Percentiles rank a stretch among this genome's conserved stretches.
Evolutionary conservation across 2,329 filamentous ascomycete genomes (phyloP).

Genomic region (Aspergillus sojae): DNA sequence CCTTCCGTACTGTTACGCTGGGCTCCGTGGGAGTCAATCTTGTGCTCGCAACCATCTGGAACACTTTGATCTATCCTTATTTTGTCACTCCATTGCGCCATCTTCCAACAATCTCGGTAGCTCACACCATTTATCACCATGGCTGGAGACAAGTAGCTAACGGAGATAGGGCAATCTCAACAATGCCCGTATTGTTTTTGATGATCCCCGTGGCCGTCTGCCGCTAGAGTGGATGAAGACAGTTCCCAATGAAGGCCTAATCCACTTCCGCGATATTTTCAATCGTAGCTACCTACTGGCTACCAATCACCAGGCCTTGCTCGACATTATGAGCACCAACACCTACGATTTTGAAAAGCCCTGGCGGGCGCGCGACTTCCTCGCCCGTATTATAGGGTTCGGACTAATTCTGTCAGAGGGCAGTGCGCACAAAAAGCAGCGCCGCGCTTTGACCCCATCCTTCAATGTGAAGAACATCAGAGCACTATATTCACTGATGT

Average conservation of each 20-base stretch:
- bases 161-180: constrained; percentile 28
- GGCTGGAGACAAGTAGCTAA: neutral
- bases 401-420: constrained; percentile 56
- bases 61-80: constrained; percentile 52
- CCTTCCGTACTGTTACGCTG: constrained; percentile 28
- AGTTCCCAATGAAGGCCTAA: constrained; percentile 58
- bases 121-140: neutral
- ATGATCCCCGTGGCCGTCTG: constrained; percentile 34
- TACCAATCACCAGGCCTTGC: constrained; percentile 44
- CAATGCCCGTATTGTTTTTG: constrained; percentile 33
- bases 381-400: constrained; percentile 53
- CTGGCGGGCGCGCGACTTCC: constrained; percentile 44
- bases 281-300: constrained; percentile 38
- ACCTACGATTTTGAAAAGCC: constrained; percentile 60
- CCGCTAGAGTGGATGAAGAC: constrained; percentile 52
- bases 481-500: constrained; percentile 39
- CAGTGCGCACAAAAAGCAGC: constrained; percentile 52
- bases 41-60: constrained; percentile 36
- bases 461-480: constrained; percentile 43
- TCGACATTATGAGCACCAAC: constrained; percentile 56
- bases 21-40: constrained; percentile 30
- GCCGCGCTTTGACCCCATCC: constrained; percentile 39
- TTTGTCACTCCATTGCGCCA: constrained; percentile 55
- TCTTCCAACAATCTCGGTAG: constrained; percentile 50
- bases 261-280: constrained; percentile 55